These are phyloP conservation scores for Datura wrightii DNA, from an alignment of 257 asterid genomes.

Conservation along the genomic window DNA sequence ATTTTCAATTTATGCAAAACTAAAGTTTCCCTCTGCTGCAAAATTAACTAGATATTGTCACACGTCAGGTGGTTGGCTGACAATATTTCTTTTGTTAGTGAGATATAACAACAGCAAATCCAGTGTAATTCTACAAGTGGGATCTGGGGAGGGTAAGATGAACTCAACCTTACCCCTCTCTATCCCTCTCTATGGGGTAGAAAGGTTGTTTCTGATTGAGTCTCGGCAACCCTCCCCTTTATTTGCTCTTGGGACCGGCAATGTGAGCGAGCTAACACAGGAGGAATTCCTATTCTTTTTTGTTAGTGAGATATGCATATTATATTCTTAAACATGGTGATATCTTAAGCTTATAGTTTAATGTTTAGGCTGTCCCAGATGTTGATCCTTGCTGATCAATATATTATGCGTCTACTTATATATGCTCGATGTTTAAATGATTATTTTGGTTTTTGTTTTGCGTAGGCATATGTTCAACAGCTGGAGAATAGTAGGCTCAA, in stretches of 20 bases:
- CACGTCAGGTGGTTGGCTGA: background rate
- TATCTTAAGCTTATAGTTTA: background rate
- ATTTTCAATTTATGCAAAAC: background rate
- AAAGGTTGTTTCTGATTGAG: too few species aligned
- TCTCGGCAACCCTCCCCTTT: too few species aligned
- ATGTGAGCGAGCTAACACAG: too few species aligned
- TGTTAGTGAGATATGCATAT: background rate
- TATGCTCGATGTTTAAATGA: constrained; percentile 32
- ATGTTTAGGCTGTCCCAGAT: background rate
- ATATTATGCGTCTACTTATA: background rate
- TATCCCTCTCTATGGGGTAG: too few species aligned
- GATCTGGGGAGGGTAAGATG: too few species aligned
- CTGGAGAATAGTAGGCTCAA: constrained; percentile 80
- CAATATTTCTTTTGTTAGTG: background rate
- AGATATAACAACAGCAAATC: too few species aligned
- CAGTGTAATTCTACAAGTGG: too few species aligned
- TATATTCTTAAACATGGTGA: background rate
- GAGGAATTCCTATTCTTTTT: background rate
- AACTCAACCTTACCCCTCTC: too few species aligned
- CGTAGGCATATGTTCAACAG: constrained; percentile 90
- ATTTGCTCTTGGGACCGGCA: too few species aligned
- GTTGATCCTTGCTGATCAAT: background rate
- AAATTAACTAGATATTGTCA: background rate
- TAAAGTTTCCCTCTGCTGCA: background rate
- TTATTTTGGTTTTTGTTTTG: constrained; percentile 32